Percentiles rank a stretch among this genome's conserved stretches.
phyloP scores from a whole-genome alignment of 257 asterid genomes.

The Salvia hispanica region DNA sequence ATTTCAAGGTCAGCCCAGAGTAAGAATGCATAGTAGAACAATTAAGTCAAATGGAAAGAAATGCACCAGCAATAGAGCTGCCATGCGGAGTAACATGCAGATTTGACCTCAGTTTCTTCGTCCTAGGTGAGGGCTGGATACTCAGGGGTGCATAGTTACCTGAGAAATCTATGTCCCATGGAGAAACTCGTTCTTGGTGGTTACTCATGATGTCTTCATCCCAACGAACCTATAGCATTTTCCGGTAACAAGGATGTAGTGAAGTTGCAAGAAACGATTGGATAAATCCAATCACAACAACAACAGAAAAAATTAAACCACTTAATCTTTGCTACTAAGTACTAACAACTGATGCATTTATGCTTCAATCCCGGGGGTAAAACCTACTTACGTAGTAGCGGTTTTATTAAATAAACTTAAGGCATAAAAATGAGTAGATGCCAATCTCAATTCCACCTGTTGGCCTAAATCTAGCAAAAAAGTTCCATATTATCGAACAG shows the following conservation, averaged over 20 bases:
- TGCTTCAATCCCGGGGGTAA: neutral
- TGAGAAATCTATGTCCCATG: slow-evolving; percentile 96
- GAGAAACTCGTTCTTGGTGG: slow-evolving; percentile 73
- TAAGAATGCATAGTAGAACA: neutral
- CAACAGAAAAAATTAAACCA: neutral
- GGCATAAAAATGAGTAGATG: neutral
- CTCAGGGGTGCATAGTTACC: slow-evolving; percentile 69
- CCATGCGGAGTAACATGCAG: slow-evolving; percentile 57
- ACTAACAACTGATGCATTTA: neutral
- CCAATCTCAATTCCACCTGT: neutral
- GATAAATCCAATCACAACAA: slow-evolving; percentile 12
- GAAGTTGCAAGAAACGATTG: slow-evolving; percentile 1
- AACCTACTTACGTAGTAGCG: slow-evolving; percentile 6
- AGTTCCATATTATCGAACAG: neutral
- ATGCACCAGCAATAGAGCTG: slow-evolving; percentile 60
- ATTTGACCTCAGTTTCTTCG: slow-evolving; percentile 77
- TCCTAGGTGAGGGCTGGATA: slow-evolving; percentile 76
- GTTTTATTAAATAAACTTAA: neutral
- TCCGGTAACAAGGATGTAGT: slow-evolving; percentile 25
- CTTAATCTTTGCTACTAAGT: neutral
- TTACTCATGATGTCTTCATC: slow-evolving; percentile 55
- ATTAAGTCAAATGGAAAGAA: slow-evolving; percentile 28
- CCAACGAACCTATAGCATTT: slow-evolving; percentile 68
- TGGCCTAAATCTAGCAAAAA: neutral
- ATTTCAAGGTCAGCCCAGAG: slow-evolving; percentile 7